phyloP scores from a whole-genome alignment of 305 asterid species.

The Solanum hybrid region DNA sequence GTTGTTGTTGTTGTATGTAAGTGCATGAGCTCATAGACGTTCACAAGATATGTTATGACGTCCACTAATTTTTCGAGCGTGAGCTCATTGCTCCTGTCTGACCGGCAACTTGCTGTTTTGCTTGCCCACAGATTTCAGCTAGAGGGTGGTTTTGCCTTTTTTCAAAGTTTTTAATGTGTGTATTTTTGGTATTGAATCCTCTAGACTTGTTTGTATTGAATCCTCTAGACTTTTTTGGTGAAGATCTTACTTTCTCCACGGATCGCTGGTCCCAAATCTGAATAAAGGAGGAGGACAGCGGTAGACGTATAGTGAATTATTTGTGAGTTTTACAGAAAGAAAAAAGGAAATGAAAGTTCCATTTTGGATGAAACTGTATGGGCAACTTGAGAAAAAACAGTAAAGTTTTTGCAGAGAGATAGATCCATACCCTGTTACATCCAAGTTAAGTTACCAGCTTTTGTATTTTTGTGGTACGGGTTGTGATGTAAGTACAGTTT shows the following conservation, averaged over 20 bases:
- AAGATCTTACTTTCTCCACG: neutral
- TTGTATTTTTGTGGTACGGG: conserved; percentile 7
- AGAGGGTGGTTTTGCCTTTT: neutral
- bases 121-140: neutral
- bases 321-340: neutral
- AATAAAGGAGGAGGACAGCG: neutral
- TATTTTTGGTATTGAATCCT: neutral
- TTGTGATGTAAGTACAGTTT: conserved; percentile 9
- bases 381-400: conserved; percentile 10
- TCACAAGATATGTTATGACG: neutral
- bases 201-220: neutral
- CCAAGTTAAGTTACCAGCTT: neutral
- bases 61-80: neutral
- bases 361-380: neutral
- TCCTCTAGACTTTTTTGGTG: neutral
- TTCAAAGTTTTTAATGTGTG: neutral
- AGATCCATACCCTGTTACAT: conserved; percentile 10
- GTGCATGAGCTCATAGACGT: neutral
- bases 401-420: neutral
- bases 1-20: neutral
- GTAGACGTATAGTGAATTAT: neutral
- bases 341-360: neutral
- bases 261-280: neutral
- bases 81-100: neutral
- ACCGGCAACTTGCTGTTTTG: neutral